Evolutionary conservation across 331 rosid genomes (phyloP).

Genomic region (Malus hybrid): DNA sequence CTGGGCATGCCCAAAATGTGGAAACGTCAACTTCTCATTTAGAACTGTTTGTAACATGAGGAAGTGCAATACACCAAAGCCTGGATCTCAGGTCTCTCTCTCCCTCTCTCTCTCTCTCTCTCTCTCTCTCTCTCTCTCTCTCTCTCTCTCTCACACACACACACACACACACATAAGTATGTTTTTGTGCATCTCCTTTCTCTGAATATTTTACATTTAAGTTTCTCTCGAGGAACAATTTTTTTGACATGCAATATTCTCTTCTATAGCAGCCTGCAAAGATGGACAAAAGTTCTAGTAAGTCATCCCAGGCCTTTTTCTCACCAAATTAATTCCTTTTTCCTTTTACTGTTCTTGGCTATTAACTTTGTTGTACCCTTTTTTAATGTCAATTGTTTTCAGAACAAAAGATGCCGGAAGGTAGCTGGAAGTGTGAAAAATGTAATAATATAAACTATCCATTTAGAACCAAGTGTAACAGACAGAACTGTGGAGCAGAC

Average conservation of each 20-base stretch:
- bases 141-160: too few species aligned
- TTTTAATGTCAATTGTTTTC: slow-evolving; percentile 26
- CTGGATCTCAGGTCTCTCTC: slow-evolving; percentile 84
- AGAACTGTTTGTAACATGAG: slow-evolving; percentile 98
- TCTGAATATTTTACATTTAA: neutral
- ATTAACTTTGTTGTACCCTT: neutral
- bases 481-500: slow-evolving; percentile 99
- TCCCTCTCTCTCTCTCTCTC: neutral
- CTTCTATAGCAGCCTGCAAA: slow-evolving; percentile 55
- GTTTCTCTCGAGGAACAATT: neutral
- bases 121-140: too few species aligned
- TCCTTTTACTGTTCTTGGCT: neutral
- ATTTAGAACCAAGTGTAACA: slow-evolving; percentile 95
- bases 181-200: neutral
- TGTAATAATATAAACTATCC: slow-evolving; percentile 95
- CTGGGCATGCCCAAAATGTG: slow-evolving; percentile 99
- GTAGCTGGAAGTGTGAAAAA: slow-evolving; percentile 98
- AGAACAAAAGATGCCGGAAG: slow-evolving; percentile 99
- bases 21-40: slow-evolving; percentile 92
- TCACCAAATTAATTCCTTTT: slow-evolving; percentile 3
- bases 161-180: too few species aligned
- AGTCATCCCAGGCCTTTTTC: slow-evolving; percentile 23
- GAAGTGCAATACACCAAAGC: slow-evolving; percentile 97
- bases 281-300: slow-evolving; percentile 80
- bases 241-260: slow-evolving; percentile 14